phyloP scores from a whole-genome alignment of 805 yeast species.

The Wickerhamomyces subpelliculosus region DNA sequence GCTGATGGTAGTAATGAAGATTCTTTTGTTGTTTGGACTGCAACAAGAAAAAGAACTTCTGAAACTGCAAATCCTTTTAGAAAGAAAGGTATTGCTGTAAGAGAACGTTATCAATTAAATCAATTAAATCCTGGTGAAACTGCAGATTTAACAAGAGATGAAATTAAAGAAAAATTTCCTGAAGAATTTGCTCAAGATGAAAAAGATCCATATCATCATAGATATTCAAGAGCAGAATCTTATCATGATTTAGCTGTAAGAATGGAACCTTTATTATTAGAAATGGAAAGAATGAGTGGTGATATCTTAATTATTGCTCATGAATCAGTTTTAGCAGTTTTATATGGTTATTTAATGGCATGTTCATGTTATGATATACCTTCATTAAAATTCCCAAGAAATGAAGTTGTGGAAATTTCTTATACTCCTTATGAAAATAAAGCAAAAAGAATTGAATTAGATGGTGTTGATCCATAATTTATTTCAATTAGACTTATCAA shows the following conservation, averaged over 20 bases:
- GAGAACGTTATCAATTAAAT: slow-evolving; percentile 75
- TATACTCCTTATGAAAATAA: slow-evolving; percentile 80
- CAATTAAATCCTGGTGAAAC: slow-evolving; percentile 87
- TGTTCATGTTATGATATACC: slow-evolving; percentile 86
- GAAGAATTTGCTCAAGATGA: slow-evolving; percentile 58
- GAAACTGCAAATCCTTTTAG: slow-evolving; percentile 71
- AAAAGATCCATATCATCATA: slow-evolving; percentile 85
- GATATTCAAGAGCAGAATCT: slow-evolving; percentile 89
- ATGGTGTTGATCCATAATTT: slow-evolving; percentile 7
- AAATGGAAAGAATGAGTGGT: slow-evolving; percentile 86
- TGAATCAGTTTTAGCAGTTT: slow-evolving; percentile 80
- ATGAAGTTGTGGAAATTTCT: slow-evolving; percentile 79
- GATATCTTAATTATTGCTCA: slow-evolving; percentile 90
- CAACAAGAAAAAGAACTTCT: slow-evolving; percentile 77
- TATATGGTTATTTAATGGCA: slow-evolving; percentile 94
- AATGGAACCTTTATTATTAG: slow-evolving; percentile 86
- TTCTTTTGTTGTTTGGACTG: slow-evolving; percentile 88
- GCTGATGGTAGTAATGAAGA: slow-evolving; percentile 54
- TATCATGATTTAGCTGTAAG: slow-evolving; percentile 95
- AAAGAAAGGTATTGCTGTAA: slow-evolving; percentile 53
- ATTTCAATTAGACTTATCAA: neutral
- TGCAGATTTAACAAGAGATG: slow-evolving; percentile 58
- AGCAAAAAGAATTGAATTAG: slow-evolving; percentile 45
- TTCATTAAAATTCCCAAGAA: slow-evolving; percentile 62
- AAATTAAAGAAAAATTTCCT: slow-evolving; percentile 56